A percentile compares a stretch with the other conserved stretches of the same genome.
phyloP scores from a whole-genome alignment of 345 rosid genomes.

The Limnanthes douglasii region DNA sequence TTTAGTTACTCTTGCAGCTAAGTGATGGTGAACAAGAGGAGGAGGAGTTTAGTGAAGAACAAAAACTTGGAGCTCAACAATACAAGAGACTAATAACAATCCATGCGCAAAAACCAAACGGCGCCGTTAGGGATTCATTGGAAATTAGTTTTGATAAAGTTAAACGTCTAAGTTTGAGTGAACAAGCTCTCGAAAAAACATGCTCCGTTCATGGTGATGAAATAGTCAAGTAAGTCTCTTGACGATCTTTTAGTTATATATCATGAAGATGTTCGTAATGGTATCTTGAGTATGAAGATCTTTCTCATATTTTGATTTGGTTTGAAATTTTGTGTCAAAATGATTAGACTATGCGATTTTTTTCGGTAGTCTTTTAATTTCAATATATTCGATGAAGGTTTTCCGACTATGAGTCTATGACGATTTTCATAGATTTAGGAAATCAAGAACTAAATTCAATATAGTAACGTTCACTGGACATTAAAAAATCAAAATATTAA shows the following conservation, averaged over 20 bases:
- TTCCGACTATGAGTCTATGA: too few relatives aligned
- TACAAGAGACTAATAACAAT: slow-evolving; percentile 38
- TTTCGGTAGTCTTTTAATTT: too few relatives aligned
- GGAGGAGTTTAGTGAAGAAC: slow-evolving; percentile 16
- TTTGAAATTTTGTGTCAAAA: too few relatives aligned
- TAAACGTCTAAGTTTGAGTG: slow-evolving; percentile 67
- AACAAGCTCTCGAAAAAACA: slow-evolving; percentile 47
- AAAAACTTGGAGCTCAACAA: slow-evolving; percentile 12
- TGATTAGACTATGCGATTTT: too few relatives aligned
- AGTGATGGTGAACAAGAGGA: slow-evolving; percentile 31
- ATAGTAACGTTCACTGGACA: background rate
- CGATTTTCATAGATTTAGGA: background rate
- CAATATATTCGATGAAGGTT: too few relatives aligned
- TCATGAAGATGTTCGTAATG: background rate
- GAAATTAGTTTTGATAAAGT: slow-evolving; percentile 28
- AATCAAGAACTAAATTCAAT: background rate
- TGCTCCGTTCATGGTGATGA: slow-evolving; percentile 31
- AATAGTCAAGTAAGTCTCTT: slow-evolving; percentile 34
- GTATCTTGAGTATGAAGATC: background rate
- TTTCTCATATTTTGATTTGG: too few relatives aligned
- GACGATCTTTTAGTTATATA: background rate
- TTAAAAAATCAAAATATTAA: too few relatives aligned
- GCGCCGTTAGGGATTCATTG: slow-evolving; percentile 25
- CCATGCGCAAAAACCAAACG: slow-evolving; percentile 48
- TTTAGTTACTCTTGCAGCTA: too few relatives aligned